Conservation (phyloP, 129 eudicot species). For the Chrysanthemum seticuspe region DNA sequence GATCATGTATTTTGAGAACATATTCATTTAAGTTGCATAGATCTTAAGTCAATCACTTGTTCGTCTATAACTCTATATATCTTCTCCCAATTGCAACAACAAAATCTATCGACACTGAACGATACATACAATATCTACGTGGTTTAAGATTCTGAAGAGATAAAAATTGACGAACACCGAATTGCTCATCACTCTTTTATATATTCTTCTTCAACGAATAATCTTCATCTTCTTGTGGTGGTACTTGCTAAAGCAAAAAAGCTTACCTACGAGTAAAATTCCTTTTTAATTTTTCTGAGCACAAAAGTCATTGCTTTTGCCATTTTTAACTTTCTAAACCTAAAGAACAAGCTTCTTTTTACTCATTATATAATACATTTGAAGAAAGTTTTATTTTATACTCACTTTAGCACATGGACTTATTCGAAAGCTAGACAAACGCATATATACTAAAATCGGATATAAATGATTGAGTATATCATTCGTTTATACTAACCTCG, state of each 20-base stretch:
- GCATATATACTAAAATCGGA: conserved; percentile 32
- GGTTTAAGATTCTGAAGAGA: conserved; percentile 14
- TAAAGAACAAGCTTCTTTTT: conserved; percentile 29
- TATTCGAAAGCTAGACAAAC: conserved; percentile 25
- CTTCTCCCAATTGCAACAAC: background rate
- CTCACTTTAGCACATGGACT: conserved; percentile 32
- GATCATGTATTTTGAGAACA: background rate
- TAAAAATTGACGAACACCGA: conserved; percentile 26
- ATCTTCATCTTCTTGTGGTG: conserved; percentile 35
- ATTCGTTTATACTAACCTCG: conserved; percentile 28
- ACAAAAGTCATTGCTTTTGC: conserved; percentile 32
- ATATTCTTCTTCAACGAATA: conserved; percentile 33
- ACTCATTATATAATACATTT: conserved; percentile 11
- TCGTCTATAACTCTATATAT: background rate
- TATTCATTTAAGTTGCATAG: background rate
- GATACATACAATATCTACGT: background rate
- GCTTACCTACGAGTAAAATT: conserved; percentile 33
- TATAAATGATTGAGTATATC: conserved; percentile 32
- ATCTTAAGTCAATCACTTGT: conserved; percentile 6
- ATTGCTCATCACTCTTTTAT: conserved; percentile 28
- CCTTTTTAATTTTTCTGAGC: conserved; percentile 7
- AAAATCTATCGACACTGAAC: conserved; percentile 8
- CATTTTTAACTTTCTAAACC: conserved; percentile 28
- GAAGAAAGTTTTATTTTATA: conserved; percentile 25
- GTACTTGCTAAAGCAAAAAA: conserved; percentile 25